Percentiles rank a stretch among this genome's conserved stretches.
phyloP scores from a whole-genome alignment of 78 protist genomes.

The Pelomyxa schiedti region DNA sequence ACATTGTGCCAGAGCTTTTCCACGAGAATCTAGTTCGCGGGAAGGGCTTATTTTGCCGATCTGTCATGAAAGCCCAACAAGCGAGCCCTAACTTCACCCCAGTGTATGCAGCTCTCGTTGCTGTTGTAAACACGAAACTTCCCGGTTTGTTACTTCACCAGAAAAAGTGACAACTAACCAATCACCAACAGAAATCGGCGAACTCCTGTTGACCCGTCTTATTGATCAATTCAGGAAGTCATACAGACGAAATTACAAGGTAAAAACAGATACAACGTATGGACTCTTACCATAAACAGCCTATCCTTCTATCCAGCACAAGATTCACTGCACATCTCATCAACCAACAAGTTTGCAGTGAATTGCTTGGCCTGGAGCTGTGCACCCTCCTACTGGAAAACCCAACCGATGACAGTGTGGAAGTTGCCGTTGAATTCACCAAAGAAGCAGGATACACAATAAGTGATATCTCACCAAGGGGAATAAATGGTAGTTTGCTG shows the following conservation, averaged over 20 bases:
- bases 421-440: constrained; percentile 66
- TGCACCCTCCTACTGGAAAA: constrained; percentile 69
- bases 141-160: too few species aligned
- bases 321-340: constrained; percentile 89
- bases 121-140: constrained; percentile 87
- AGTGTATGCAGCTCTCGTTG: constrained; percentile 90
- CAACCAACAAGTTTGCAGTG: constrained; percentile 83
- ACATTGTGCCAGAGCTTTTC: constrained; percentile 78
- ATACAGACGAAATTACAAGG: constrained; percentile 74
- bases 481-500: constrained; percentile 17
- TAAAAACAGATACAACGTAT: too few species aligned
- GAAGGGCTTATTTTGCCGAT: constrained; percentile 73
- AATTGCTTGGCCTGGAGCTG: constrained; percentile 68
- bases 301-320: constrained; percentile 14
- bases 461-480: constrained; percentile 26
- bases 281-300: too few species aligned
- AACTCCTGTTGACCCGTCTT: constrained; percentile 74
- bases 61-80: constrained; percentile 64
- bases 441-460: constrained; percentile 68
- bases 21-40: constrained; percentile 92
- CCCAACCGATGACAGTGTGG: constrained; percentile 92
- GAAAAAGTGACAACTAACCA: too few species aligned
- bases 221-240: constrained; percentile 57
- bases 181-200: too few species aligned
- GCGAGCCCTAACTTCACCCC: constrained; percentile 84